Percentiles rank a stretch among this genome's conserved stretches.
These are phyloP conservation scores for Vairimorpha necatrix DNA, from an alignment of 371 early-diverging fungal genomes.

Conservation along the genomic window DNA sequence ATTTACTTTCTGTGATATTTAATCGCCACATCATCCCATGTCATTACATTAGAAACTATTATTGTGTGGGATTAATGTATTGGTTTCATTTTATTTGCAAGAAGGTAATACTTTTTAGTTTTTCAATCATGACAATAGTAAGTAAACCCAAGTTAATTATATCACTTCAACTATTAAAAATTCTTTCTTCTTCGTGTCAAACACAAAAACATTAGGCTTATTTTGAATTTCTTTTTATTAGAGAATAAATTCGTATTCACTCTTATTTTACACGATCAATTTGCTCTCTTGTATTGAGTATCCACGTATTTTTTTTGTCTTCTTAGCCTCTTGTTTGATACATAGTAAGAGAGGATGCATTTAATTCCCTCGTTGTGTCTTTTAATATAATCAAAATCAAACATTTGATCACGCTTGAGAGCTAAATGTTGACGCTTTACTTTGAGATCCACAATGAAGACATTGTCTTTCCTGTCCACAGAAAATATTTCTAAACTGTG, in stretches of 20 bases:
- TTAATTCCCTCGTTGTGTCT: slow-evolving; percentile 5
- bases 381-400: not conserved
- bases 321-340: not conserved
- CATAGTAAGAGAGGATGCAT: not conserved
- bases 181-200: slow-evolving; percentile 6
- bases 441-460: not conserved
- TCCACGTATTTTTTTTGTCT: not conserved
- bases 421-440: not conserved
- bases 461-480: not conserved
- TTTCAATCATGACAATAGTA: not conserved
- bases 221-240: not conserved
- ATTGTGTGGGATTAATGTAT: not conserved
- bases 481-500: slow-evolving; percentile 1
- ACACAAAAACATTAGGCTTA: not conserved
- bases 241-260: not conserved
- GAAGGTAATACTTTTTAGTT: not conserved
- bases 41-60: slow-evolving; percentile 5
- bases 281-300: not conserved
- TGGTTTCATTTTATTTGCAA: not conserved
- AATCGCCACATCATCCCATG: slow-evolving; percentile 1
- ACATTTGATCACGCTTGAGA: not conserved
- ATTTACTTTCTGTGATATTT: not conserved
- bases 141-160: not conserved
- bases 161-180: slow-evolving; percentile 1
- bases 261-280: not conserved